Evolutionary conservation across 2,329 filamentous ascomycete species (phyloP), one percentile per base, ranked within the genome.

Genomic region (Keithomyces neogunnii): DNA sequence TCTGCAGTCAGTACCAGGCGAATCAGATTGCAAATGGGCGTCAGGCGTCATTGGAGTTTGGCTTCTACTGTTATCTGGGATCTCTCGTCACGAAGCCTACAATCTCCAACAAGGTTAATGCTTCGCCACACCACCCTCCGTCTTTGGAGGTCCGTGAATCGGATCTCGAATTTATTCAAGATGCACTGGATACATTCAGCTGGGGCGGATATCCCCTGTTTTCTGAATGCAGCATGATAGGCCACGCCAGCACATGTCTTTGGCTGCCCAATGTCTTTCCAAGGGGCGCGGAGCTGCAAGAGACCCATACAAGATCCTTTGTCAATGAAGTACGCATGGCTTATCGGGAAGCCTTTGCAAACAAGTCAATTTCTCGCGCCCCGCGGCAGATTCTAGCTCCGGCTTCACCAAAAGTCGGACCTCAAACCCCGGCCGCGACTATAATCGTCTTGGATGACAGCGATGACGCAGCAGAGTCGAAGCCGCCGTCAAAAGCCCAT

Each of bases 251-350:
- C 5, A 33, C 26, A 6, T 36, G 32, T 8, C 19, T 19, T 3
- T 29, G 29, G 1, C 26, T 45, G 6, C 42, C 5, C 5, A 30
- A 29, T 2, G 50, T 48, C 5, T 52, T 52, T 19, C 50, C 50
- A 7, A 33, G 10, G 0, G 19, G 26, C 10, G 26, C 26, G 7
- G 11, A 46, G 13, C 33, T 52, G 4, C 32, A 40, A 28, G 29
- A 49, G 11, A 13, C 40, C 4, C 50, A 52, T 33, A 49, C 30
- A 29, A 29, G 35, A 4, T 49, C 50, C 2, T 49, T 45, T 30
- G 19, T 49, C n/a, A 38, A 49, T 11, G 50, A 52, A 36, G 35
- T n/a, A 4, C 46, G 47, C 1, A 28, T 35, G 42, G 50, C 40
- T 2, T 45, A 45, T 19, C 40, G 46, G n/a, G 42, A 40, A n/a